phyloP scores from a whole-genome alignment of 306 rosid genomes.

The Castanea crenata region DNA sequence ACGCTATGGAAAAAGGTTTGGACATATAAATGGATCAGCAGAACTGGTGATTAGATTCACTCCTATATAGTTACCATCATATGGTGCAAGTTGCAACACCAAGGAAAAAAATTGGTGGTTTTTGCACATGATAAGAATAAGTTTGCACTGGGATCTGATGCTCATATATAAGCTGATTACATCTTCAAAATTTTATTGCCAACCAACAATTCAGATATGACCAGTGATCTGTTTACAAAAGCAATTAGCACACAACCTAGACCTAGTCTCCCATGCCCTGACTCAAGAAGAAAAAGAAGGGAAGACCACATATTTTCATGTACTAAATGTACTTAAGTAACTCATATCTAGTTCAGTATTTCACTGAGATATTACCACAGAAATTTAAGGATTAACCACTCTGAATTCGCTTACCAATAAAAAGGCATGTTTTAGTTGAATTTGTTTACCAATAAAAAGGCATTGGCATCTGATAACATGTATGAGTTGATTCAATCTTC shows the following conservation, averaged over 20 bases:
- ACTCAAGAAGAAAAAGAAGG: not conserved
- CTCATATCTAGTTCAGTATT: not conserved
- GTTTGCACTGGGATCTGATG: not conserved
- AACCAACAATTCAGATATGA: not conserved
- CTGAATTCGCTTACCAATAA: conserved; percentile 13
- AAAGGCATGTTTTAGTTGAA: not conserved
- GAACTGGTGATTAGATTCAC: not conserved
- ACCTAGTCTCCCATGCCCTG: not conserved
- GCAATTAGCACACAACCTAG: not conserved
- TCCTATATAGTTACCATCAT: not conserved
- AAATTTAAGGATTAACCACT: conserved; percentile 6
- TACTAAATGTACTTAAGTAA: not conserved
- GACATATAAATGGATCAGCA: not conserved
- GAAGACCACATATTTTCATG: not conserved
- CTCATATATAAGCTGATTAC: not conserved
- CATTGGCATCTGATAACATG: too few species aligned
- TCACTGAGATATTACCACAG: not conserved
- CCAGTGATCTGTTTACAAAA: not conserved
- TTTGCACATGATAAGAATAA: not conserved
- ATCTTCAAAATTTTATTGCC: too few species aligned
- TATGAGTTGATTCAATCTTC: too few species aligned
- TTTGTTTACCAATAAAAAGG: too few species aligned
- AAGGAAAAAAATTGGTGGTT: not conserved
- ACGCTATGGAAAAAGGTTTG: not conserved
- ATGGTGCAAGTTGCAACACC: not conserved